Evolutionary conservation across 23 red algal genomes (phyloP), one percentile per base, ranked within the genome.

Genomic region (Cyanidioschyzon merolae): DNA sequence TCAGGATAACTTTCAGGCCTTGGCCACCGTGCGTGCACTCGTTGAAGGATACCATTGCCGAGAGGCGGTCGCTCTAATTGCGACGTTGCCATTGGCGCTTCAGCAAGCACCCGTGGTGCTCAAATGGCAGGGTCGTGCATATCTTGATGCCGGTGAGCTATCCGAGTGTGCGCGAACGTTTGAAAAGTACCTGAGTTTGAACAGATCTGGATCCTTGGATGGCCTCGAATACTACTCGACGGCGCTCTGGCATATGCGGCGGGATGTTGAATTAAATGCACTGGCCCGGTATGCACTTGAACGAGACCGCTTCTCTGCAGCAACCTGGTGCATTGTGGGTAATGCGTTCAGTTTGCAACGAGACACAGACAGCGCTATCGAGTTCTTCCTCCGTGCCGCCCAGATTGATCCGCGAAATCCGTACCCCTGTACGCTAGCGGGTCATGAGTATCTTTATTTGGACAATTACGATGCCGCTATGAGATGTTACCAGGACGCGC

Each of bases 181-280:
- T 77, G 78, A 79, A 35, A 75, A 86, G 37, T 79, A 83, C 29
- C 68, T 90, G 77, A 26, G 12, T 30, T 7, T 85, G n/a, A 85
- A 91, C 29, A 86, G 77, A 2, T 76, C 74, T 39, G 86, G 89
- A 31, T 75, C 82, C 18, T 82, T 89, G 34, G 88, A 85, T 24
- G 74, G 87, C 0, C 82, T 95, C 15, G 94, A 98, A 58, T 98
- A 91, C 39, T 98, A 92, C 58, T 98, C 94, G 41, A 92, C 94
- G 18, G 88, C 86, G 24, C 59, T 98, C 67, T 98, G 94, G 94
- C 94, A 98, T 75, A 25, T 92, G 83, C 85, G 83, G 58, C 68
- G 77, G 59, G 94, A 91, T 29, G 86, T 83, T 37, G 85, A 83
- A 37, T 67, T 91, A 41, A 85, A 79, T 32, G 83, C 84, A 26